These are phyloP conservation scores for Phytomonas francai DNA, from an alignment of 208 protist species.

Conservation along the genomic window DNA sequence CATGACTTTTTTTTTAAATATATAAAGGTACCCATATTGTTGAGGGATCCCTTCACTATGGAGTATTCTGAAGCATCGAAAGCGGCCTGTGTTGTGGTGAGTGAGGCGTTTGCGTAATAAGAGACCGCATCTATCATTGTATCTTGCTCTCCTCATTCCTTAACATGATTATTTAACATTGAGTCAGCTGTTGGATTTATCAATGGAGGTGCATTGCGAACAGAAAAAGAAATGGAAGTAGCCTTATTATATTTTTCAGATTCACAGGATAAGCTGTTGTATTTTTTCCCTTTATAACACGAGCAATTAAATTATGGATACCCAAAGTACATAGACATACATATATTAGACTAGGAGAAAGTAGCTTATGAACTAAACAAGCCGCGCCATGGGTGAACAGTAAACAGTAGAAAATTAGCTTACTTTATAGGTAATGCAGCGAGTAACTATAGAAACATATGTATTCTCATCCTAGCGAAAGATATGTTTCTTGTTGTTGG, in stretches of 20 bases:
- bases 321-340: not conserved
- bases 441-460: not conserved
- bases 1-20: not conserved
- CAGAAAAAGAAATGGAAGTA: not conserved
- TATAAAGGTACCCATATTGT: not conserved
- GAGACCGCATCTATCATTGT: not conserved
- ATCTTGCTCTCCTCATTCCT: not conserved
- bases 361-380: not conserved
- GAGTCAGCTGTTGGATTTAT: not conserved
- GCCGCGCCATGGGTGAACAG: not conserved
- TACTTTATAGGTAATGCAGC: not conserved
- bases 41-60: not conserved
- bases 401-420: not conserved
- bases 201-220: not conserved
- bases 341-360: not conserved
- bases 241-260: not conserved
- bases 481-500: not conserved
- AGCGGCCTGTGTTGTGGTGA: not conserved
- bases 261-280: not conserved
- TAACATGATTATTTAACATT: not conserved
- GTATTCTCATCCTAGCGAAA: not conserved
- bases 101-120: not conserved
- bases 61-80: not conserved
- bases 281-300: not conserved
- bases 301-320: not conserved